Evolutionary conservation across 306 rosid genomes (phyloP), one percentile per base, ranked within the genome.

Genomic region (Lathyrus tuberosus): DNA sequence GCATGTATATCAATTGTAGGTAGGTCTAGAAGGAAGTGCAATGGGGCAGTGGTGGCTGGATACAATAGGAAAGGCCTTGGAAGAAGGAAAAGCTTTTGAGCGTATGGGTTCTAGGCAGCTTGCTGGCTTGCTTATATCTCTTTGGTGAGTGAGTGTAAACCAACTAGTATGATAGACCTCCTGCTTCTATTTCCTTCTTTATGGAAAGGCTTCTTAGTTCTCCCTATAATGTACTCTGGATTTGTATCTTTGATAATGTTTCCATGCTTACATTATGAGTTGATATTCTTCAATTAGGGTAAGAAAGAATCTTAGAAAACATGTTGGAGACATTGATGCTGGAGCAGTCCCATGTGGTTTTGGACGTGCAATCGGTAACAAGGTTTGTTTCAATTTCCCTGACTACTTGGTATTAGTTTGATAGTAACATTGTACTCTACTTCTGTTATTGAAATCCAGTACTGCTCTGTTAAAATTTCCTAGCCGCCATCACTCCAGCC

Each of bases 21-120:
- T 95, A 86, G 99, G 99, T 81, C 97, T 95, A 63, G 99, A 95
- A 89, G 99, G 99, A 79, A 95, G 99, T 81, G 86, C 97, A 24
- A 89, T 84, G 65, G 99, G 99, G 67, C 91, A 95, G 69, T 91
- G 96, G 96, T 95, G 99, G 97, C 75, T 95, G 72, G 96, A 95
- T 79, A 86, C 95, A 65, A 91, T 95, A 56, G 99, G 99, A 69
- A 95, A 89, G 88, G 91, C 96, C 61, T 76, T 95, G 66, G 97
- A 89, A 62, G 97, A 91, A 80, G 91, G 92, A 64, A 84, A 82
- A 81, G 80, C 85, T 64, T 95, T 95, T 69, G 99, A 95, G 82
- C 96, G 97, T 20, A 89, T 95, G 97, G 99, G 99, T 66, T 95
- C 99, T 58, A 86, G 99, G 79, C 99, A 95, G 78, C 86, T 95